These are phyloP conservation scores for Penicillium taxi DNA, from an alignment of 495 filamentous ascomycete species.

Conservation along the genomic window DNA sequence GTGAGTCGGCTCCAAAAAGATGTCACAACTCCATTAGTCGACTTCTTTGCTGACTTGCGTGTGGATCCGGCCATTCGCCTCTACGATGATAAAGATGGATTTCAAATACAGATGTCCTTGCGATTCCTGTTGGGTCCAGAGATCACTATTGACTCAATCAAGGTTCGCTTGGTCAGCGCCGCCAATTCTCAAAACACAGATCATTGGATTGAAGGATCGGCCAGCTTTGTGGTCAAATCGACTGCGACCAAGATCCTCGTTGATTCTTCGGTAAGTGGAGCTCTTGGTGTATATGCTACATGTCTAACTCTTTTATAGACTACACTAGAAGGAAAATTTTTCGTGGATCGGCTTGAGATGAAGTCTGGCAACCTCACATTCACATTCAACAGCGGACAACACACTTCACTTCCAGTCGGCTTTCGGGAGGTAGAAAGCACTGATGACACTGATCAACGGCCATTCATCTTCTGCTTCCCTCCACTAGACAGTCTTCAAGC, in stretches of 20 bases:
- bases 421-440: slow-evolving; percentile 35
- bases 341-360: slow-evolving; percentile 65
- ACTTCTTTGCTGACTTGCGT: slow-evolving; percentile 64
- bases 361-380: slow-evolving; percentile 62
- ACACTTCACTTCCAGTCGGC: slow-evolving; percentile 29
- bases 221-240: slow-evolving; percentile 30
- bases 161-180: slow-evolving; percentile 51
- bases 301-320: slow-evolving; percentile 35
- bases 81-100: slow-evolving; percentile 66
- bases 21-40: slow-evolving; percentile 55
- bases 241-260: slow-evolving; percentile 32
- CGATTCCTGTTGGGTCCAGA: slow-evolving; percentile 65
- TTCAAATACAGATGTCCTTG: slow-evolving; percentile 61
- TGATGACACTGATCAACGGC: slow-evolving; percentile 28
- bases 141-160: slow-evolving; percentile 58
- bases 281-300: neutral
- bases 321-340: slow-evolving; percentile 66
- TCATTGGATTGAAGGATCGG: slow-evolving; percentile 35
- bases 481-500: slow-evolving; percentile 41
- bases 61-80: slow-evolving; percentile 65
- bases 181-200: slow-evolving; percentile 28
- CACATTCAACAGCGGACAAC: slow-evolving; percentile 25
- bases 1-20: slow-evolving; percentile 57
- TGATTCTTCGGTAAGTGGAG: slow-evolving; percentile 27
- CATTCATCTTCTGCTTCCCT: slow-evolving; percentile 46